These are phyloP conservation scores for Aspergillus homomorphus DNA, from an alignment of 495 filamentous ascomycete species.

Conservation along the genomic window DNA sequence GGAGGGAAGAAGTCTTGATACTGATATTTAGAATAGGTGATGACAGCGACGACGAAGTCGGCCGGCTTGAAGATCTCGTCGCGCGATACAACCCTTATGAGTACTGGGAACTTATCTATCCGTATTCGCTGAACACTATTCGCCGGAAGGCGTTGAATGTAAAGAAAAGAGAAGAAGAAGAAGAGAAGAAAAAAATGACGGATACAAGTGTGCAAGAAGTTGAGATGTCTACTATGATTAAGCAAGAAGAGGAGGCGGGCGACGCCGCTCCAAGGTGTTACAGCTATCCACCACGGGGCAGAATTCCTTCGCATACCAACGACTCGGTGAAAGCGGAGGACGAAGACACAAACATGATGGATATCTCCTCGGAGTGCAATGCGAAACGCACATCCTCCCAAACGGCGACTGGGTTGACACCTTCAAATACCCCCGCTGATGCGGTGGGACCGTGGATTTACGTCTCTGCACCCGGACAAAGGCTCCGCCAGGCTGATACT, in stretches of 20 bases:
- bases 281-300: neutral
- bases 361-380: neutral
- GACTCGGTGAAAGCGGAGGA: neutral
- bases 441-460: conserved; percentile 61
- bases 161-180: neutral
- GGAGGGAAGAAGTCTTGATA: neutral
- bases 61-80: neutral
- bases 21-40: neutral
- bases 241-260: neutral
- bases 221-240: neutral
- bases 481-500: conserved; percentile 27
- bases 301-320: neutral
- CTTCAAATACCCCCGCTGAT: neutral
- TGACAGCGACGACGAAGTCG: neutral
- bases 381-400: neutral
- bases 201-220: neutral
- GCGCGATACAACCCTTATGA: neutral
- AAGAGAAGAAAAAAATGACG: neutral
- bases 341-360: neutral
- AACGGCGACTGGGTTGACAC: neutral
- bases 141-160: neutral
- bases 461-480: conserved; percentile 52
- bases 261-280: neutral
- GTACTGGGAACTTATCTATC: neutral
- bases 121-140: neutral